Evolutionary conservation across 2,329 filamentous ascomycete genomes (phyloP).

Genomic region (Calonectria montana): DNA sequence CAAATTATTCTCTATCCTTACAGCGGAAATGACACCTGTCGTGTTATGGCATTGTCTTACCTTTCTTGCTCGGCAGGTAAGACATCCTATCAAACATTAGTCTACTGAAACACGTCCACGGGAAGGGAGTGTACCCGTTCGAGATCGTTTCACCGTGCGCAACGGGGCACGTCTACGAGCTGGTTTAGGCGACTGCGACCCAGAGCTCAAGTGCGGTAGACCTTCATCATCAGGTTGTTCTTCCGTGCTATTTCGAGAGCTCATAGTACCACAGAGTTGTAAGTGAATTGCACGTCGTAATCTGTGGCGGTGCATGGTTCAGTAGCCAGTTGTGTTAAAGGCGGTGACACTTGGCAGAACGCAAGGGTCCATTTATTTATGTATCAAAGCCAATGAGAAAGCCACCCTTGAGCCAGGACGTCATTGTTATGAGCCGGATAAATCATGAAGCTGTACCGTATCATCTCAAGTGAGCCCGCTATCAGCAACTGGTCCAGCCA

Average conservation of each 20-base stretch:
- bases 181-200: not conserved
- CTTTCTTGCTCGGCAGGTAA: slow-evolving; percentile 13
- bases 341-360: not conserved
- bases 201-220: not conserved
- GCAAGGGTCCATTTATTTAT: not conserved
- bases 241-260: not conserved
- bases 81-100: not conserved
- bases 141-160: not conserved
- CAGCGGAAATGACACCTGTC: too few species aligned
- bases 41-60: not conserved
- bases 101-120: not conserved
- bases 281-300: not conserved
- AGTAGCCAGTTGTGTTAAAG: not conserved
- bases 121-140: not conserved
- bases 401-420: too few species aligned
- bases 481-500: too few species aligned
- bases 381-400: not conserved
- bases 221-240: not conserved
- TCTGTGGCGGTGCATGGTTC: not conserved
- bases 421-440: too few species aligned
- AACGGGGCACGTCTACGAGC: not conserved
- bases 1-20: not conserved
- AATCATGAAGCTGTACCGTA: too few species aligned
- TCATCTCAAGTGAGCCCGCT: too few species aligned
- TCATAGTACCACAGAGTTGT: not conserved